Evolutionary conservation across 1,139 yeast genomes (phyloP).

Genomic region (Yamadazyma friedrichii): DNA sequence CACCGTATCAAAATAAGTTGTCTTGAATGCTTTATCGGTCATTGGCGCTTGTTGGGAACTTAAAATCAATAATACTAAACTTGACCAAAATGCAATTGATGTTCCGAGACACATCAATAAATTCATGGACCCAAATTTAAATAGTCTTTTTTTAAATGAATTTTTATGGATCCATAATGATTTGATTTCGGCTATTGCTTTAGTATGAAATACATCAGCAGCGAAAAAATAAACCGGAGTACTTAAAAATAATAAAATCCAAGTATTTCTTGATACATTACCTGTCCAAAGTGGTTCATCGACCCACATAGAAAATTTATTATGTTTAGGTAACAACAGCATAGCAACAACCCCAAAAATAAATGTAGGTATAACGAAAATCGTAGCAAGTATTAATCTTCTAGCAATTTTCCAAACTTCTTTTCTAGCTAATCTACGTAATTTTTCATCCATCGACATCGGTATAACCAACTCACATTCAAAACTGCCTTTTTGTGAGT

Average conservation of each 20-base stretch:
- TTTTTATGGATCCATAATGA: constrained; percentile 58
- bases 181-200: constrained; percentile 59
- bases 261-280: constrained; percentile 58
- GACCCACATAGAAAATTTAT: constrained; percentile 50
- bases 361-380: constrained; percentile 60
- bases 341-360: constrained; percentile 67
- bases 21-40: constrained; percentile 46
- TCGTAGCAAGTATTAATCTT: constrained; percentile 47
- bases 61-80: constrained; percentile 55
- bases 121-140: constrained; percentile 78
- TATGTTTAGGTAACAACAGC: constrained; percentile 52
- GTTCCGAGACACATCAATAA: constrained; percentile 72
- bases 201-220: constrained; percentile 69
- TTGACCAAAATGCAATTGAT: constrained; percentile 66
- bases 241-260: constrained; percentile 63
- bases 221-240: constrained; percentile 77
- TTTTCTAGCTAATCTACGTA: constrained; percentile 46
- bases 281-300: constrained; percentile 67
- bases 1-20: constrained; percentile 76
- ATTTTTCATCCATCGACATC: constrained; percentile 61
- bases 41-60: constrained; percentile 39
- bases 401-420: constrained; percentile 49
- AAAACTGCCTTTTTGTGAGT: constrained; percentile 34
- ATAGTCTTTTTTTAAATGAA: constrained; percentile 54
- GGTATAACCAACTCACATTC: constrained; percentile 56